Conservation (phyloP, 305 asterid genomes). For the Rubia peregrina region DNA sequence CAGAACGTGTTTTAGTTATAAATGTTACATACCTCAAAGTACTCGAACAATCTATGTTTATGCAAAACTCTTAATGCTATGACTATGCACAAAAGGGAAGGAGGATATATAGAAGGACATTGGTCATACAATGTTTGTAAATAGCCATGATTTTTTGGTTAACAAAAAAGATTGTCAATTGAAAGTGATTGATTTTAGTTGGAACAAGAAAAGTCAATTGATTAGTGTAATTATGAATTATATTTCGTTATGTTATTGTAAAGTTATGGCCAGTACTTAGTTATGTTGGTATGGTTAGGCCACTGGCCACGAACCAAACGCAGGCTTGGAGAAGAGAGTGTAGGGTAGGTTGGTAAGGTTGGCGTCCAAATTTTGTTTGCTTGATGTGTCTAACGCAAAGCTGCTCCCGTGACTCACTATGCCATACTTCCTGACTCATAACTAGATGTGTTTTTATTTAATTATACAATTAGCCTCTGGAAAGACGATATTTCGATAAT, state of each 20-base stretch:
- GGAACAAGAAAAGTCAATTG: not conserved
- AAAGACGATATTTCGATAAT: too few relatives aligned
- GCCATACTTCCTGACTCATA: too few relatives aligned
- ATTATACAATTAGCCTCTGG: too few relatives aligned
- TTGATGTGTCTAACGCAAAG: not conserved
- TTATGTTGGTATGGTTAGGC: conserved; percentile 63
- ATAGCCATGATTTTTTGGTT: conserved; percentile 43
- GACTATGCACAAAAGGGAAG: conserved; percentile 3
- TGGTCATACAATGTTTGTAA: conserved; percentile 16
- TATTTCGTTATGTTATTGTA: not conserved
- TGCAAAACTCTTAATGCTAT: not conserved
- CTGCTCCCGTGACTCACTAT: too few relatives aligned
- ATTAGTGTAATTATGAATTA: not conserved
- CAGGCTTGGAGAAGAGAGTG: conserved; percentile 18
- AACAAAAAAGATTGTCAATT: conserved; percentile 28
- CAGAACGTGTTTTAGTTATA: conserved; percentile 2
- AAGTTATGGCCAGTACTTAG: not conserved
- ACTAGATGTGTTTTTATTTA: too few relatives aligned
- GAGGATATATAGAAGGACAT: conserved; percentile 27
- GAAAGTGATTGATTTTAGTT: conserved; percentile 32
- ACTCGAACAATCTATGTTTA: not conserved
- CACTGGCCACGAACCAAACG: conserved; percentile 53
- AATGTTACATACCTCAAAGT: conserved; percentile 12
- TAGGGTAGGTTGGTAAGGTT: conserved; percentile 56
- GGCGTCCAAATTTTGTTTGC: conserved; percentile 62